Percentiles rank a stretch among this genome's conserved stretches.
Conservation (phyloP, 371 early-diverging fungal genomes). For the Edhazardia aedis region DNA sequence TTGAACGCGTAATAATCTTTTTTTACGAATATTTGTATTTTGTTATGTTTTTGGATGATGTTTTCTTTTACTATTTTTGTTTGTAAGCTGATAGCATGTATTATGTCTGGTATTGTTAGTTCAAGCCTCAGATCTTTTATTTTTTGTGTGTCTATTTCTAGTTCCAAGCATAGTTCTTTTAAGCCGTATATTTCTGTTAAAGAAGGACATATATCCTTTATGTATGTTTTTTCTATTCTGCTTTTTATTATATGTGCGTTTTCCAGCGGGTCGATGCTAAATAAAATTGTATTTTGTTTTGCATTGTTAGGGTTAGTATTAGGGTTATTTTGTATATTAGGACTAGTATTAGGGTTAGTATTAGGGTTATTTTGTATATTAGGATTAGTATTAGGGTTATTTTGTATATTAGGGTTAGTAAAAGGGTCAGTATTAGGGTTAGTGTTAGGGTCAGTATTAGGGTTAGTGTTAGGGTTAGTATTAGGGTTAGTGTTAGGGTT, state of each 20-base stretch:
- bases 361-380: too few relatives aligned
- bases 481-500: too few relatives aligned
- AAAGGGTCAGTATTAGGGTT: too few relatives aligned
- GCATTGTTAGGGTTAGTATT: neutral
- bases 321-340: conserved; percentile 3
- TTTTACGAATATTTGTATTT: conserved; percentile 1
- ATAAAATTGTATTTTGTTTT: neutral
- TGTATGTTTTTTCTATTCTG: conserved; percentile 60
- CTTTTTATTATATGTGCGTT: conserved; percentile 77
- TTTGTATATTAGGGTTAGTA: too few relatives aligned
- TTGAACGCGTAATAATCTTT: conserved; percentile 54
- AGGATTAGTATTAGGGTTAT: too few relatives aligned
- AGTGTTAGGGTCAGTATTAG: too few relatives aligned
- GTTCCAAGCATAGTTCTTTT: conserved; percentile 5
- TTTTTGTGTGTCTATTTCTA: conserved; percentile 43
- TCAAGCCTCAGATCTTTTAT: conserved; percentile 7
- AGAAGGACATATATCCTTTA: conserved; percentile 52
- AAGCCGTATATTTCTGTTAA: conserved; percentile 4
- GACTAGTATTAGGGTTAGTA: too few relatives aligned
- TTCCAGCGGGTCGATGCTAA: conserved; percentile 50
- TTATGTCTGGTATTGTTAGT: too few relatives aligned
- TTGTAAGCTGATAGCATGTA: too few relatives aligned
- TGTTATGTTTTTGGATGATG: neutral
- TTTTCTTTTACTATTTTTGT: neutral
- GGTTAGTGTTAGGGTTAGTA: too few relatives aligned